A percentile compares a stretch with the other conserved stretches of the same genome.
Conservation (phyloP, 805 yeast genomes). For the Metahyphopichia silvanorum region DNA sequence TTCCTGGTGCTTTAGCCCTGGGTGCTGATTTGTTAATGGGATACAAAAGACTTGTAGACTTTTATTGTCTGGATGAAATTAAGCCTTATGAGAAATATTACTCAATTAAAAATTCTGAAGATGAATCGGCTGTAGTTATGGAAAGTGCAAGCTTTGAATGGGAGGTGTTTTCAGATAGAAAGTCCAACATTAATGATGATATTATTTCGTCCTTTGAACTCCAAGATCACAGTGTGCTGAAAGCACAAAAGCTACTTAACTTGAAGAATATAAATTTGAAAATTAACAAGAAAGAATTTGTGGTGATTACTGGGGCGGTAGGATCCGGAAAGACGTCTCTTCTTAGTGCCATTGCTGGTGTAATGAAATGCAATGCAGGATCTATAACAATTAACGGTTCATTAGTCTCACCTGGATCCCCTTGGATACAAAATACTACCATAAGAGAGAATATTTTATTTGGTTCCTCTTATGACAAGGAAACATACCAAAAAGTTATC, state of each 20-base stretch:
- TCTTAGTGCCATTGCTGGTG: constrained; percentile 67
- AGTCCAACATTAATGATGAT: constrained; percentile 21
- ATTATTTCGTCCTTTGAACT: no score
- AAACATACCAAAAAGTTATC: constrained; percentile 52
- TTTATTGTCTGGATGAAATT: constrained; percentile 28
- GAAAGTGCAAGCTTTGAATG: constrained; percentile 61
- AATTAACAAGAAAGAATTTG: constrained; percentile 62
- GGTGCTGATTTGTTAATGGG: constrained; percentile 62
- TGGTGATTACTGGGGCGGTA: constrained; percentile 75
- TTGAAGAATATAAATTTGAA: constrained; percentile 48
- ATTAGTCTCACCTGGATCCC: neutral
- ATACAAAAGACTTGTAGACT: constrained; percentile 50
- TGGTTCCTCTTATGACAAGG: constrained; percentile 53
- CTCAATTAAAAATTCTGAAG: neutral
- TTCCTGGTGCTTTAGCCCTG: constrained; percentile 63
- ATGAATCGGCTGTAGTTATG: constrained; percentile 41
- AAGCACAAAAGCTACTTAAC: constrained; percentile 9
- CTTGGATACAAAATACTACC: constrained; percentile 65
- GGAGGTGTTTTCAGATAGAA: constrained; percentile 38
- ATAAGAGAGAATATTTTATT: constrained; percentile 71
- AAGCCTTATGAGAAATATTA: constrained; percentile 11
- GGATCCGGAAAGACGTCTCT: constrained; percentile 83
- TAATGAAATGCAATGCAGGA: constrained; percentile 60
- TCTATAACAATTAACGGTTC: constrained; percentile 48
- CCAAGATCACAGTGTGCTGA: no score